A percentile compares a stretch with the other conserved stretches of the same genome.
These are phyloP conservation scores for Lobosporangium transversale DNA, from an alignment of 192 early-diverging fungal genomes.

Conservation along the genomic window DNA sequence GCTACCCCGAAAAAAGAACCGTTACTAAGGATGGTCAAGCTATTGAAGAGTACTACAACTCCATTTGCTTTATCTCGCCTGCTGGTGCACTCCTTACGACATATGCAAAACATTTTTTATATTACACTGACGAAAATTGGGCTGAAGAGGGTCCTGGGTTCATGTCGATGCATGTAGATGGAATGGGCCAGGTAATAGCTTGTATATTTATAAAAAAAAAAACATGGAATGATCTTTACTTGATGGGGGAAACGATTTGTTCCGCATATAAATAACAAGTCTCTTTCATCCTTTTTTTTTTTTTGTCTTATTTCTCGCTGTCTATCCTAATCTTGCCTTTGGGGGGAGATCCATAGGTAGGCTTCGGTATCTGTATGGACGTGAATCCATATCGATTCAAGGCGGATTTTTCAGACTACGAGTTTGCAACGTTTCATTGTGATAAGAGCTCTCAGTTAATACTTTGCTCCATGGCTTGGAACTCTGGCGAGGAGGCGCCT, in stretches of 20 bases:
- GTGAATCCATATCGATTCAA: slow-evolving; percentile 80
- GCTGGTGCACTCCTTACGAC: slow-evolving; percentile 58
- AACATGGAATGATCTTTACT: no score
- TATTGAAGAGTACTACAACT: slow-evolving; percentile 67
- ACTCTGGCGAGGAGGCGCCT: slow-evolving; percentile 46
- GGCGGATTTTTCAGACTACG: slow-evolving; percentile 69
- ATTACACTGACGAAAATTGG: slow-evolving; percentile 78
- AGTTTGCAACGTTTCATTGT: slow-evolving; percentile 75
- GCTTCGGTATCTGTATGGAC: slow-evolving; percentile 89
- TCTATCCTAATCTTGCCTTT: no score
- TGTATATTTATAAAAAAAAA: no score
- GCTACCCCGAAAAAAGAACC: slow-evolving; percentile 69
- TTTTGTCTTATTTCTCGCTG: background rate
- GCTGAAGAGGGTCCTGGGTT: slow-evolving; percentile 76
- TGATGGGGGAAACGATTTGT: no score
- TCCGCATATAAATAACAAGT: no score
- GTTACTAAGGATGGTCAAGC: slow-evolving; percentile 3
- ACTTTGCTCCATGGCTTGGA: slow-evolving; percentile 78
- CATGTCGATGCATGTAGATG: slow-evolving; percentile 56
- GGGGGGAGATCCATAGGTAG: slow-evolving; percentile 68
- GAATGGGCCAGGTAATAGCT: slow-evolving; percentile 67
- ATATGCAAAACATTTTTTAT: slow-evolving; percentile 81
- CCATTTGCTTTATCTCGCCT: slow-evolving; percentile 65
- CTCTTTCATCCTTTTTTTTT: slow-evolving; percentile 2
- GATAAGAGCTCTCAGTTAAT: slow-evolving; percentile 58